A percentile compares a stretch with the other conserved stretches of the same genome.
These are phyloP conservation scores for Bryoglossum gracile DNA, from an alignment of 495 filamentous ascomycete species.

Conservation along the genomic window DNA sequence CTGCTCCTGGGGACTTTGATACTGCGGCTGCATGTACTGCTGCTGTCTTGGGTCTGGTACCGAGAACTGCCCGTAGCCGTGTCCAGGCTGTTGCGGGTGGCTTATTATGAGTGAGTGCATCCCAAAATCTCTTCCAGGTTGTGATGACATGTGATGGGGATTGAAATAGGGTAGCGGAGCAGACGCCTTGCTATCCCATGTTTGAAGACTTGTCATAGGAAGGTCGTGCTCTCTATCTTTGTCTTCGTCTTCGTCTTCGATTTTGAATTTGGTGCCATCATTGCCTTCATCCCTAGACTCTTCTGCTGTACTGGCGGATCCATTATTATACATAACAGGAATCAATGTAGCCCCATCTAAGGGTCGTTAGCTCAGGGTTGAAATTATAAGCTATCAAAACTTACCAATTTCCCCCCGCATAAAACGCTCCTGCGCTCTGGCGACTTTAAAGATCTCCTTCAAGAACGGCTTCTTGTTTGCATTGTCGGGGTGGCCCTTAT, in stretches of 20 bases:
- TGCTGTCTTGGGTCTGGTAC: not conserved
- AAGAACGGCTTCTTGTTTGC: conserved; percentile 37
- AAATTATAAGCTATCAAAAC: conserved; percentile 15
- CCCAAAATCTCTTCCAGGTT: not conserved
- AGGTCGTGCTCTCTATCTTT: conserved; percentile 11
- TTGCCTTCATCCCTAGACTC: conserved; percentile 20
- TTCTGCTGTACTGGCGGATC: conserved; percentile 5
- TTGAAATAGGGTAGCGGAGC: not conserved
- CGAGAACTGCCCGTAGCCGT: not conserved
- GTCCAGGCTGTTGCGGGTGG: not conserved
- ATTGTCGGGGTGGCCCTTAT: conserved; percentile 37
- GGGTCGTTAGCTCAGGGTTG: not conserved
- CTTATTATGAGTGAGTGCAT: not conserved
- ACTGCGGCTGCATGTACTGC: not conserved
- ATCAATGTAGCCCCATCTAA: conserved; percentile 15
- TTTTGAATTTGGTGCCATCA: conserved; percentile 2
- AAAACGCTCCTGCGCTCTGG: conserved; percentile 54
- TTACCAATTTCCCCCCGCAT: conserved; percentile 54
- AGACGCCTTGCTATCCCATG: conserved; percentile 14
- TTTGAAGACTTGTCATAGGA: not conserved
- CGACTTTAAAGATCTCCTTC: conserved; percentile 62
- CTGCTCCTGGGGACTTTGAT: conserved; percentile 7
- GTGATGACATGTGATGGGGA: not conserved
- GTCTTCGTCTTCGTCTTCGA: no score
- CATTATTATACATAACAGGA: conserved; percentile 21